A percentile compares a stretch with the other conserved stretches of the same genome.
Evolutionary conservation across 768 basidiomycete genomes (phyloP).

Genomic region (Phlebiopsis gigantea): DNA sequence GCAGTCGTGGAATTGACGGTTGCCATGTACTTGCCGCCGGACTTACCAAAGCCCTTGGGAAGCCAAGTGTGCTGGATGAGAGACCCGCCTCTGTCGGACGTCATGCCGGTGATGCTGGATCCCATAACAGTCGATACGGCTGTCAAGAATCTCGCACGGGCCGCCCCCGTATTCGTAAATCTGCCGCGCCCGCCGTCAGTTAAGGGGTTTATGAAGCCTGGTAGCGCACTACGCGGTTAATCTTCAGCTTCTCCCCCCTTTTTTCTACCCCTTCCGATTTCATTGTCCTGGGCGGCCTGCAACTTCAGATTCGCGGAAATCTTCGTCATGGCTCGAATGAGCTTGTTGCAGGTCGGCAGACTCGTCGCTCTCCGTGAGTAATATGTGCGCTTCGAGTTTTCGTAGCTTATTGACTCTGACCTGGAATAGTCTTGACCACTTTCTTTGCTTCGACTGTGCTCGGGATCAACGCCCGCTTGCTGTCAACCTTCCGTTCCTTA

Average conservation of each 20-base stretch:
- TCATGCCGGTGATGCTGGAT: background rate
- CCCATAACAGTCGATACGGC: background rate
- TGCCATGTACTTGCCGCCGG: background rate
- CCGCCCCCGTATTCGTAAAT: background rate
- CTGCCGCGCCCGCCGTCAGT: background rate
- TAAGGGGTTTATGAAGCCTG: background rate
- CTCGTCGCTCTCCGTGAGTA: slow-evolving; percentile 1
- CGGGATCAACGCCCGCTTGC: background rate
- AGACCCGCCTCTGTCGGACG: slow-evolving; percentile 1
- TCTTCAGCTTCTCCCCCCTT: background rate
- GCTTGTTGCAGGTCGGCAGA: slow-evolving; percentile 6
- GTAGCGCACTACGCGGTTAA: background rate
- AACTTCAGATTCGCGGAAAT: background rate
- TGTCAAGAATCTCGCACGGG: background rate
- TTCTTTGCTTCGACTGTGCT: slow-evolving; percentile 2
- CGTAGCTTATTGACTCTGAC: background rate
- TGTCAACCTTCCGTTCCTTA: background rate
- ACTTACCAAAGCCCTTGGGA: background rate
- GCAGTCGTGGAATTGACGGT: background rate
- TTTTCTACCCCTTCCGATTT: background rate
- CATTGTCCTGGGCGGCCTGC: background rate
- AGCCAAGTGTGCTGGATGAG: background rate
- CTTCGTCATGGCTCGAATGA: slow-evolving; percentile 1
- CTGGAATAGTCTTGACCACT: background rate
- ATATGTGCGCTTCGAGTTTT: no score